These are phyloP conservation scores for Diaporthe humulicola DNA, from an alignment of 2,329 filamentous ascomycete species.

Conservation along the genomic window DNA sequence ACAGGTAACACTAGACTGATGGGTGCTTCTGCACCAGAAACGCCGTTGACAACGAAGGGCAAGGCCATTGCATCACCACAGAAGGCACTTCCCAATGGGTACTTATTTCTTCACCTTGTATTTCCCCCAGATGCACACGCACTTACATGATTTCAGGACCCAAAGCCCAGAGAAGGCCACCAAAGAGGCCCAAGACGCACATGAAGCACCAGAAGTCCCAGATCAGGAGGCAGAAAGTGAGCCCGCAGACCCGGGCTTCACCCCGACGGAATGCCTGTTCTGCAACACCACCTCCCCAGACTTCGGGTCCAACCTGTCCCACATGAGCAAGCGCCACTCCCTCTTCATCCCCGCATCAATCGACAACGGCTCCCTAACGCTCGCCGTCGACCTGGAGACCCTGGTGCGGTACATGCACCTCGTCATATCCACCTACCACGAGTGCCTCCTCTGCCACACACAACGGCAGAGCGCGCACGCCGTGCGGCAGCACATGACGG, in stretches of 20 bases:
- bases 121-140: background rate
- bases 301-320: conserved; percentile 53
- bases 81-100: background rate
- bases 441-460: conserved; percentile 62
- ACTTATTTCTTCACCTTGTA: background rate
- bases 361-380: conserved; percentile 49
- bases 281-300: conserved; percentile 47
- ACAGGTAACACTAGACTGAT: background rate
- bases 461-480: conserved; percentile 54
- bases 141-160: background rate
- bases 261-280: conserved; percentile 53
- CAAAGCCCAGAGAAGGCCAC: fast-evolving
- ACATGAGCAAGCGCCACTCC: conserved; percentile 61
- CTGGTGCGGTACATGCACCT: conserved; percentile 60
- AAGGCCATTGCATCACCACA: background rate
- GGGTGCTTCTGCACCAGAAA: background rate
- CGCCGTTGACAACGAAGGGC: background rate
- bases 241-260: conserved; percentile 38
- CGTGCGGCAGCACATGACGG: conserved; percentile 61
- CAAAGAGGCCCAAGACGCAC: background rate
- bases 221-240: background rate
- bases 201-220: background rate
- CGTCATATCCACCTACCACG: conserved; percentile 57
- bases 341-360: conserved; percentile 53
- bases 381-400: conserved; percentile 57